phyloP scores from a whole-genome alignment of 495 filamentous ascomycete genomes.

The Extremus antarcticus region DNA sequence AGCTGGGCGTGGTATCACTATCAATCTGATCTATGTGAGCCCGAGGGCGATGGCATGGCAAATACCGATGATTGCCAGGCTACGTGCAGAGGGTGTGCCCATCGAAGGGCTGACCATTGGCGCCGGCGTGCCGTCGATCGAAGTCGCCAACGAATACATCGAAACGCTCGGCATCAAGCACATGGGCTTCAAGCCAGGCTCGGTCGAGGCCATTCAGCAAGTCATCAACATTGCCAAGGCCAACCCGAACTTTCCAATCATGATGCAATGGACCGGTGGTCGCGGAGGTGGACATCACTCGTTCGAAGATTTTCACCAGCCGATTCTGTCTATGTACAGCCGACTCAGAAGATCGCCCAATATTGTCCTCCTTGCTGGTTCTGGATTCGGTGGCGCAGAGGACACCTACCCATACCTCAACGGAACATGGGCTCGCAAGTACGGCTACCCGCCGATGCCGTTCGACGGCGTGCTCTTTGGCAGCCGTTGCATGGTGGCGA shows the following conservation, averaged over 20 bases:
- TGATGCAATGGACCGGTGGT: conserved; percentile 91
- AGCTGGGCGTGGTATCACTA: conserved; percentile 80
- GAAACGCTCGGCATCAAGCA: conserved; percentile 89
- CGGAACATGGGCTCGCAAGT: conserved; percentile 72
- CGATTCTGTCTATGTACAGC: conserved; percentile 82
- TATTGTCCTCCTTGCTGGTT: conserved; percentile 79
- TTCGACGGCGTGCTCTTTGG: conserved; percentile 86
- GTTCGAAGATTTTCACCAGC: conserved; percentile 90
- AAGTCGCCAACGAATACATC: conserved; percentile 90
- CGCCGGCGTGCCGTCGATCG: conserved; percentile 85
- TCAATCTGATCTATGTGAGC: conserved; percentile 96
- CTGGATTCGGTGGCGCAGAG: conserved; percentile 82
- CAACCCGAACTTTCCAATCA: conserved; percentile 78
- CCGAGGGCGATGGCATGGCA: conserved; percentile 96
- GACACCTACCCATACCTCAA: conserved; percentile 92
- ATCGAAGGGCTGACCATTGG: conserved; percentile 93
- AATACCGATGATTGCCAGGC: conserved; percentile 75
- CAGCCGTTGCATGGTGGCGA: conserved; percentile 87
- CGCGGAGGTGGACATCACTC: conserved; percentile 92
- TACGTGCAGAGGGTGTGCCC: conserved; percentile 79
- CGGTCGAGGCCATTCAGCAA: conserved; percentile 74
- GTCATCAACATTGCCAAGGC: conserved; percentile 90
- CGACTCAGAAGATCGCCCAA: conserved; percentile 73
- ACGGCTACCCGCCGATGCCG: conserved; percentile 86
- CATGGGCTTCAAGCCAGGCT: conserved; percentile 91